Evolutionary conservation across 768 basidiomycete species (phyloP).

Genomic region (Aureoboletus auriporus): DNA sequence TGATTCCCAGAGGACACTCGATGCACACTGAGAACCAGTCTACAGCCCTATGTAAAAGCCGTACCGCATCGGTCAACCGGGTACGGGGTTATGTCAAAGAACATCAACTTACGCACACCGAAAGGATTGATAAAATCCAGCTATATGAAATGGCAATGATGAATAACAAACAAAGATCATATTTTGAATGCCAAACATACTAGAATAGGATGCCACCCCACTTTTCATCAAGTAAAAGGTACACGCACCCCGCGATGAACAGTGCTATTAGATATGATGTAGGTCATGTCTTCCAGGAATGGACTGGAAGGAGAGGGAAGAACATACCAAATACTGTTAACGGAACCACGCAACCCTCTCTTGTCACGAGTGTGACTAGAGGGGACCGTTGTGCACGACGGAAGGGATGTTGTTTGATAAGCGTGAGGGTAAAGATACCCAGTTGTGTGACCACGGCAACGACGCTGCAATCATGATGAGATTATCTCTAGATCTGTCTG

Average conservation of each 20-base stretch:
- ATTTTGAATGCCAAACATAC: not conserved
- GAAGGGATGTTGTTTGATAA: constrained; percentile 1
- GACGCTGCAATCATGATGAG: not conserved
- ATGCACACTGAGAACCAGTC: constrained; percentile 2
- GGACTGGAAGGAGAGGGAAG: not conserved
- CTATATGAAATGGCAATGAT: not conserved
- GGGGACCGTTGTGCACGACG: not conserved
- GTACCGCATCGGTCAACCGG: not conserved
- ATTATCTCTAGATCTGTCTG: not conserved
- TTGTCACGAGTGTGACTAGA: not conserved
- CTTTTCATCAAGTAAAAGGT: constrained; percentile 4
- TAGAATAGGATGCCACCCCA: constrained; percentile 10
- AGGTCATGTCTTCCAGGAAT: no score
- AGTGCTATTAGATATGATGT: not conserved
- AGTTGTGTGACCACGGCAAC: constrained; percentile 1
- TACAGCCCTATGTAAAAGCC: constrained; percentile 3
- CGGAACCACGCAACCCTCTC: constrained; percentile 2
- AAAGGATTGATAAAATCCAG: constrained; percentile 6
- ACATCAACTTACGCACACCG: constrained; percentile 3
- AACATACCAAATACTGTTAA: constrained; percentile 3
- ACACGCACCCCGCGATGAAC: not conserved
- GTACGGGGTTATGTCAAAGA: not conserved
- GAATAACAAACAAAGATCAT: not conserved
- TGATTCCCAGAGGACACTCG: not conserved
- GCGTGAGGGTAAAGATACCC: constrained; percentile 1